Base-by-base conservation (phyloP, 306 rosid species). In the Ormosia emarginata region DNA sequence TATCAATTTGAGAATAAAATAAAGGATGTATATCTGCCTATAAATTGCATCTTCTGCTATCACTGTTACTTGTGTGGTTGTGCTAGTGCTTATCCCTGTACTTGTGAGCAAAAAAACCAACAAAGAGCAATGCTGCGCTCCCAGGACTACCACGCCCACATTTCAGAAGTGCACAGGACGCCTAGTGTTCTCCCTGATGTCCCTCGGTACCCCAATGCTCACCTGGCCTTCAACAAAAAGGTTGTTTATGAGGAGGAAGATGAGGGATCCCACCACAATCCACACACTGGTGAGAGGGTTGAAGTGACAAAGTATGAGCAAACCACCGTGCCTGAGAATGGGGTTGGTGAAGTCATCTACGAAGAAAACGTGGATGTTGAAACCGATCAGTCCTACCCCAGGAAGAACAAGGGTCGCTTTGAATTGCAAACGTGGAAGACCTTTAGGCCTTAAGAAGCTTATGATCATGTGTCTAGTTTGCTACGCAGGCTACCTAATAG, bases 371-470 rank as follows among this genome's bases (percentile, higher is more conserved):
- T 78, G 30, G 82, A 83, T 15, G 81, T 12, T 15, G 84, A 82
- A 30, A 81, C 67, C 0, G 71, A 66, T 39, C 61, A 39, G 9
- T 74, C 47, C 82, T 17, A 36, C 49, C 6, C 72, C 52, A 67
- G 11, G 67, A 84, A 50, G 81, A 86, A 14, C 74, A 83, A 11
- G 72, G 79, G 15, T 69, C 81, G 79, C 10, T 53, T 90, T 32
- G 89, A 78, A 29, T n/a, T 81, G 53, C 52, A 34, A 41, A 84
- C 61, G 76, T 87, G 87, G 88, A 91, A 30, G 81, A 85, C 89
- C 47, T 88, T 17, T 37, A 69, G 79, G 82, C 79, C 63, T 12
- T 80, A 24, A 59, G 15, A 59, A 37, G 14, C 24, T 37, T 3
- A 57, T 57, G 29, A 7, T 10, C 41, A 37, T 24, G 7, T 68